Evolutionary conservation across 1,284 basidiomycete genomes (phyloP), one percentile per base, ranked within the genome.

Genomic region (Ustilago curta): DNA sequence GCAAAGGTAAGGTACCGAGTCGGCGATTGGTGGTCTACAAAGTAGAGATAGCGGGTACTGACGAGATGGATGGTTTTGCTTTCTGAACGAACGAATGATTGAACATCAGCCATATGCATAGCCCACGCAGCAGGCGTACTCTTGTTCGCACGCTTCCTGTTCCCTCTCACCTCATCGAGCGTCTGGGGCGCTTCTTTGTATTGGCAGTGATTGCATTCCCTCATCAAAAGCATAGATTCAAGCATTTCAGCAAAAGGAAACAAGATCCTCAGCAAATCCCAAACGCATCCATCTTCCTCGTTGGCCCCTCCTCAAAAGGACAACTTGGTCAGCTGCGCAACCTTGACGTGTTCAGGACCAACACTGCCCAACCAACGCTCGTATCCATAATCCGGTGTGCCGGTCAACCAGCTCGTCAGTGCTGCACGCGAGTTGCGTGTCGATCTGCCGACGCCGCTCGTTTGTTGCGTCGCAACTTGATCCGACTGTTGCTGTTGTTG

Each of bases 71-170:
- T 12, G 1, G 51, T 53, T 52, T 54, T n/a, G 27, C 16, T 21
- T 19, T 47, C 11, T 16, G 1, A 31, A 66, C 7, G 12, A 29
- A n/a, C n/a, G n/a, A n/a, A n/a, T n/a, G n/a, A n/a, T n/a, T n/a
- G 18, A 47, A 2, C 18, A 12, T 4, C 47, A 90, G 89, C 74
- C 1, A 88, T 91, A 31, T 73, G 86, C 29, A 16, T 79, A 2
- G 83, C 85, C 0, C 89, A 91, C 82, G 27, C 88, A 18, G n/a
- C 83, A 4, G 90, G 90, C 0, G 85, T 90, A 2, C 72, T 84
- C 1, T 85, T 85, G 2, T 91, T 90, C 70, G 77, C 79, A 3
- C 85, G 81, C 57, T 77, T 77, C 12, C 57, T 81, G 4, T 52
- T 54, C 35, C 71, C 61, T 2, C 31, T 71, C 18, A 82, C 80